Evolutionary conservation across 306 rosid species (phyloP).

Genomic region (Lupinus albus): DNA sequence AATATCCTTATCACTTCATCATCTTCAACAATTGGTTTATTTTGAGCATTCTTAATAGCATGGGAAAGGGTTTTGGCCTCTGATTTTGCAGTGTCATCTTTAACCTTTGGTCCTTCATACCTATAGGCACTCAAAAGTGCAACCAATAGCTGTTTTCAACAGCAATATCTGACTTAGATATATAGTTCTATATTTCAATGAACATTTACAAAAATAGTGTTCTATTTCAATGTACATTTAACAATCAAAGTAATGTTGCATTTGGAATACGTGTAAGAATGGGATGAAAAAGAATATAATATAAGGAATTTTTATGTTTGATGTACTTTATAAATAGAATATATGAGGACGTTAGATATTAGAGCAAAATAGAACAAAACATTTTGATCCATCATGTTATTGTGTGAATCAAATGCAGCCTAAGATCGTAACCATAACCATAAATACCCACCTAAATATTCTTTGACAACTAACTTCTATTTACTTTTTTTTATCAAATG

Average conservation of each 20-base stretch:
- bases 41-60: constrained; percentile 57
- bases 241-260: too few relatives aligned
- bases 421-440: not conserved
- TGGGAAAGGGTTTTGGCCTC: constrained; percentile 62
- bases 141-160: constrained; percentile 69
- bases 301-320: too few relatives aligned
- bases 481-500: constrained; percentile 11
- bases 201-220: not conserved
- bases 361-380: too few relatives aligned
- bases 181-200: not conserved
- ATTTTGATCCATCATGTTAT: too few relatives aligned
- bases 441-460: not conserved
- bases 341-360: too few relatives aligned
- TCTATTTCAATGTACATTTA: not conserved
- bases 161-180: constrained; percentile 11
- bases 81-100: constrained; percentile 62
- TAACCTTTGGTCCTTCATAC: constrained; percentile 80
- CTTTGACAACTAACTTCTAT: not conserved
- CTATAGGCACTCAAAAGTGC: constrained; percentile 88
- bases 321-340: too few relatives aligned
- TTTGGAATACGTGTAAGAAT: too few relatives aligned
- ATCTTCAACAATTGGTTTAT: constrained; percentile 55
- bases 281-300: too few relatives aligned
- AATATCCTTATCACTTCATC: constrained; percentile 75
- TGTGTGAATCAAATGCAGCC: too few relatives aligned